Base-by-base conservation (phyloP, 495 filamentous ascomycete genomes). In the Aspergillus cristatus region DNA sequence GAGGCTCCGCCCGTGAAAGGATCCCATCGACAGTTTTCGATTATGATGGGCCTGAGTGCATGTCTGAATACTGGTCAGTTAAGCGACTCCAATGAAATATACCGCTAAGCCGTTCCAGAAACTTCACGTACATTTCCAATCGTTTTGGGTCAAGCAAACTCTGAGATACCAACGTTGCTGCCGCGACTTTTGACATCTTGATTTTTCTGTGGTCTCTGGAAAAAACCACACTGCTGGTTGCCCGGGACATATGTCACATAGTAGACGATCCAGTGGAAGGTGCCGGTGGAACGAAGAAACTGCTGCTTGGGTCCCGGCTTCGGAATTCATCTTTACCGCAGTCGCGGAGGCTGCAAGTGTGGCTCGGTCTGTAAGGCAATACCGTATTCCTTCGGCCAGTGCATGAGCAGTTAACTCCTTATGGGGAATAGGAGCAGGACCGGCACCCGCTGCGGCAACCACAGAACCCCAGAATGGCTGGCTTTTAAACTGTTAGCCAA, bases 401-500 rank as follows among this genome's bases (percentile, higher is more conserved):
- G 67, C 74, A 25, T 84, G 72, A 1, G 65, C 67, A 3, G 65
- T 81, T 0, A 91, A 57, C 2, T 67, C 61, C 50, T 84, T 85
- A 57, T 86, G 81, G 0, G 81, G 83, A n/a, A 88, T 74, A 1
- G 83, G 78, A 17, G 68, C 57, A 1, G 82, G 74, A 1, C 86
- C 86, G 11, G 83, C 83, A 3, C 74, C 72, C 2, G 77, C 70
- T 14, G 63, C 65, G 0, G 71, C 71, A 2, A 89, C 68, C 75
- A 86, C 86, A 3, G 67, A 56, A 7, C 84, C 86, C 86, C 86
- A 94, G 55, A 91, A 91, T 12, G 76, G 70, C 57, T 94, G 86
- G 48, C 49, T 60, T 4, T 7, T 20, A 13, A n/a, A 18, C 29
- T 28, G 40, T 15, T n/a, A n/a, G n/a, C n/a, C n/a, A n/a, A n/a